Evolutionary conservation across 1,284 basidiomycete genomes (phyloP), one percentile per base, ranked within the genome.

Genomic region (Melampsora larici-populina): DNA sequence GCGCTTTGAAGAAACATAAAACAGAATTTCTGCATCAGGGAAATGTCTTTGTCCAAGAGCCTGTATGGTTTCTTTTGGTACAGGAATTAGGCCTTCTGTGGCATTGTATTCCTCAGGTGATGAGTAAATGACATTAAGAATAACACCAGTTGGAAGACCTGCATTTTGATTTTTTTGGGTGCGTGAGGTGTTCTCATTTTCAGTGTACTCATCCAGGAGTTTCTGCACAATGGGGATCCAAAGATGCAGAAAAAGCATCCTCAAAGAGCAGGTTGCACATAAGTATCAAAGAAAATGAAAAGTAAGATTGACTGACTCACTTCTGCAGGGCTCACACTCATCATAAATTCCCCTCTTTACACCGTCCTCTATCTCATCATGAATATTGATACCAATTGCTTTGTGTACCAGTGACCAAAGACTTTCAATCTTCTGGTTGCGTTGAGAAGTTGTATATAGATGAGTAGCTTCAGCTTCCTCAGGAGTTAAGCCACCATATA

Each of bases 391-490:
- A 55, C 58, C 58, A 21, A 29, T 49, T 18, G 40, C 46, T 40
- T 70, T 70, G 49, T 31, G 51, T 58, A 70, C 58, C 40, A 58
- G 49, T 3, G 49, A 70, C 49, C 68, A 58, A 7, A 70, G 29
- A 7, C 15, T 33, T 36, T 60, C 69, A 43, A 71, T 71, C 70
- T 60, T 71, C 29, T 70, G 69, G 29, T 62, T 71, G 31, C 46
- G 49, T 5, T 11, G 31, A 26, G 21, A 43, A 29, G 55, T 70
- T 0, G 48, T 70, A 31, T 49, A 70, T 4, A 36, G 6, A 21
- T 70, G 68, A 55, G 51, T 26, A 8, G 18, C 5, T 55, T 13
- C 21, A 17, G 51, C 18, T 26, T 55, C 21, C 18, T 55, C 51
- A 13, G 24, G 51, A 21, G 51, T 55, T 21, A 21, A 21, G 8